Percentiles rank a stretch among this genome's conserved stretches.
Evolutionary conservation across 257 asterid species (phyloP).

Genomic region (Solanum chaucha): DNA sequence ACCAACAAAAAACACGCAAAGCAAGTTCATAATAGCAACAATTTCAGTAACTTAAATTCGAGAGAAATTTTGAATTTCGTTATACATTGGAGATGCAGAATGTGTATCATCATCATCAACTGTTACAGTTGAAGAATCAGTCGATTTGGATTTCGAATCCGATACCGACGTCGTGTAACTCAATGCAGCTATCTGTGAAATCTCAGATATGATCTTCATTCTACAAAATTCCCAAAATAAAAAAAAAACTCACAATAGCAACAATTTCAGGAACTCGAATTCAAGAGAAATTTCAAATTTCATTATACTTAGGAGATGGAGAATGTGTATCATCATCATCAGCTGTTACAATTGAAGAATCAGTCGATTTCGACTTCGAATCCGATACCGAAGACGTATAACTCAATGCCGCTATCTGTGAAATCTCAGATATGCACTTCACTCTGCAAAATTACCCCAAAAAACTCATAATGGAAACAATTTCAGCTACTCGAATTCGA

Average conservation of each 20-base stretch:
- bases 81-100: slow-evolving; percentile 12
- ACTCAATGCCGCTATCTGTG: neutral
- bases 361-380: neutral
- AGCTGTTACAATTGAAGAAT: neutral
- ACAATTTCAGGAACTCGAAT: neutral
- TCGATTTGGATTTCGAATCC: neutral
- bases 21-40: neutral
- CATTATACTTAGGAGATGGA: slow-evolving; percentile 5
- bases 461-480: neutral
- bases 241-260: neutral
- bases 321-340: slow-evolving; percentile 5
- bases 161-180: neutral
- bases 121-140: neutral
- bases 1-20: neutral
- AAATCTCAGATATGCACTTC: slow-evolving; percentile 2
- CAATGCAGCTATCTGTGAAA: neutral
- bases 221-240: neutral
- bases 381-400: neutral
- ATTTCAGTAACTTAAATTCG: neutral
- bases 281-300: neutral
- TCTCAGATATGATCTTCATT: slow-evolving; percentile 3
- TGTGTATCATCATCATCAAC: neutral
- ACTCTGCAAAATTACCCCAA: slow-evolving; percentile 2
- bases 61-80: neutral
- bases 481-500: neutral